Evolutionary conservation across 2,329 filamentous ascomycete genomes (phyloP), one percentile per base, ranked within the genome.

Genomic region (Pochonia chlamydosporia): DNA sequence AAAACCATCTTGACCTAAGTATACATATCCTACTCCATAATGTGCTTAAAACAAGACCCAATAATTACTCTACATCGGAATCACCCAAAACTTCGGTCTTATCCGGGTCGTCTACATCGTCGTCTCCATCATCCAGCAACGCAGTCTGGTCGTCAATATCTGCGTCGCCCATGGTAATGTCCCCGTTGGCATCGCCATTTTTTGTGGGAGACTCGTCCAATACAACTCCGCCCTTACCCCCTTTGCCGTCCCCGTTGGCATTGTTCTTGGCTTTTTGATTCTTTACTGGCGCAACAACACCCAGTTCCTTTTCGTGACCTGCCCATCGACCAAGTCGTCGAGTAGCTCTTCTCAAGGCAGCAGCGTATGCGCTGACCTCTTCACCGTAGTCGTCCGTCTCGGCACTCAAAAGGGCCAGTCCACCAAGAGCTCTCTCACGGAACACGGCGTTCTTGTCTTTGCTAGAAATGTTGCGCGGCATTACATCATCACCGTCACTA

Each of bases 351-450:
- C 83, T 72, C 16, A 92, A 67, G 7, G 86, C 78, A 10, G 85
- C 80, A 4, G 81, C 78, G 49, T 87, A 84, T 2, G 79, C 74
- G 46, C 76, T 75, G 5, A 81, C 74, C 63, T 92, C 86, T 63
- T 92, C 88, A 37, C 88, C 88, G 55, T 82, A 87, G 65, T 92
- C 87, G 51, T 89, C 84, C 0, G 74, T 65, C 60, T 91, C 87
- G 14, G 69, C 66, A 18, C 67, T 67, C 1, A 87, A 68, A 26
- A 78, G 82, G 44, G 78, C 79, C 33, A 88, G 73, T 1, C 83
- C 88, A n/a, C 75, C 79, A 45, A 82, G 70, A 6, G 81, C 80
- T 51, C 70, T 69, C 58, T 82, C 78, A 30, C 75, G 71, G 55
- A 82, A 83, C 16, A 62, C 49, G 3, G 60, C 59, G 9, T 59